Evolutionary conservation across 73 alveolate genomes (phyloP).

Genomic region (Symbiodinium pilosum): DNA sequence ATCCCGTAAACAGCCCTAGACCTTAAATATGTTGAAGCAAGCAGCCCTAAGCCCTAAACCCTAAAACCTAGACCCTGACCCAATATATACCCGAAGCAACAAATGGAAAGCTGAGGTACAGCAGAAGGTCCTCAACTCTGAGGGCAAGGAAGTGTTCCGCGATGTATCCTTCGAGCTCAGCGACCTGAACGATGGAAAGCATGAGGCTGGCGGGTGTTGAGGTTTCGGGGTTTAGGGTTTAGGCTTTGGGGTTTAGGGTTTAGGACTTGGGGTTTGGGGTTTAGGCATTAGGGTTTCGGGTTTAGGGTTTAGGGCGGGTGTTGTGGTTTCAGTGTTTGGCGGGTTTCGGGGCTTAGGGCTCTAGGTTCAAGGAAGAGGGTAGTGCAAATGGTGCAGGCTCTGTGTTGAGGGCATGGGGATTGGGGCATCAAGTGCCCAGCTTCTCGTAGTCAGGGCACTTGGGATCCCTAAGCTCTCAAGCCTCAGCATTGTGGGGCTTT

Average conservation of each 20-base stretch:
- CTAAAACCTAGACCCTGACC: neutral
- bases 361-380: too few relatives aligned
- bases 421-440: too few relatives aligned
- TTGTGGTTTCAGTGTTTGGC: too few relatives aligned
- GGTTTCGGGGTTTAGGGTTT: neutral
- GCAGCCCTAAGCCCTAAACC: neutral
- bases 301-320: too few relatives aligned
- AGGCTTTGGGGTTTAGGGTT: neutral
- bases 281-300: neutral
- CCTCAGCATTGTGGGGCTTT: too few relatives aligned
- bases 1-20: too few relatives aligned
- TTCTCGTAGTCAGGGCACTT: too few relatives aligned
- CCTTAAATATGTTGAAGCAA: too few relatives aligned
- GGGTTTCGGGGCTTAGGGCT: too few relatives aligned
- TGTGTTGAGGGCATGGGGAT: too few relatives aligned
- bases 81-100: neutral
- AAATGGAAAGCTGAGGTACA: slow-evolving; percentile 54
- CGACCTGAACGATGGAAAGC: slow-evolving; percentile 97
- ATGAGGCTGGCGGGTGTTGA: slow-evolving; percentile 51
- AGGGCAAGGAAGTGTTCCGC: slow-evolving; percentile 89
- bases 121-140: slow-evolving; percentile 85
- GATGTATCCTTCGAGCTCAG: slow-evolving; percentile 95
- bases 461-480: too few relatives aligned
- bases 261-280: neutral
- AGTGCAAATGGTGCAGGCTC: too few relatives aligned